Evolutionary conservation across 306 rosid species (phyloP).

Genomic region (Gastrolobium villosum): DNA sequence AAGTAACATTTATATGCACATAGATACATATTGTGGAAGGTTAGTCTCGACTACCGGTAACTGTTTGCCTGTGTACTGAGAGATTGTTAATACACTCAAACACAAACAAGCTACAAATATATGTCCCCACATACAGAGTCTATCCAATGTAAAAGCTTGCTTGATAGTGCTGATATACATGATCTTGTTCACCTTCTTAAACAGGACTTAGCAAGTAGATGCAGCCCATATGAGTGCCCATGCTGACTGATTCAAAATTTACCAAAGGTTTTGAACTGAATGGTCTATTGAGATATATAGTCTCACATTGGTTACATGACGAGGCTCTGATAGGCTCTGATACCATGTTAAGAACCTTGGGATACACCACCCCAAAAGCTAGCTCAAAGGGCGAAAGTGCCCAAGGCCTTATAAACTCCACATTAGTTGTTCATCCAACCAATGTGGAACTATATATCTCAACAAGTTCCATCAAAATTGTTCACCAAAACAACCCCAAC

Average conservation of each 20-base stretch:
- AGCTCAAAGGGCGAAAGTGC: no score
- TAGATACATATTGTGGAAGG: neutral
- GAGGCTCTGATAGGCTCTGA: no score
- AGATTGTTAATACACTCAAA: conserved; percentile 4
- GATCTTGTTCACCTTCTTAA: no score
- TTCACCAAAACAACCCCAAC: conserved; percentile 50
- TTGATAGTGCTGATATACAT: conserved; percentile 14
- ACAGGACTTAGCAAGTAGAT: conserved; percentile 41
- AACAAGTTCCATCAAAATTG: conserved; percentile 50
- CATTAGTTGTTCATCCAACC: no score
- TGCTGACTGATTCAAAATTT: conserved; percentile 34
- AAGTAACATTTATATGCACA: neutral
- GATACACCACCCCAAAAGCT: no score
- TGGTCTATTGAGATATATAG: no score
- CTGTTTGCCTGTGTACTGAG: conserved; percentile 9
- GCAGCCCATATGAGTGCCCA: conserved; percentile 66
- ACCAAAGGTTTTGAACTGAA: conserved; percentile 38
- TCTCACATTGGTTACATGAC: no score
- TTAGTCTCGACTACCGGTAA: neutral
- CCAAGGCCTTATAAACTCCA: no score
- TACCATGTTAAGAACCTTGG: no score
- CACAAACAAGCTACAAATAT: neutral
- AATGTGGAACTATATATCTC: no score
- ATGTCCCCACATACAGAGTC: conserved; percentile 26
- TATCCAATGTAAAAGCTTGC: conserved; percentile 28